These are phyloP conservation scores for Ochetophila trinervis DNA, from an alignment of 306 rosid genomes.

Conservation along the genomic window DNA sequence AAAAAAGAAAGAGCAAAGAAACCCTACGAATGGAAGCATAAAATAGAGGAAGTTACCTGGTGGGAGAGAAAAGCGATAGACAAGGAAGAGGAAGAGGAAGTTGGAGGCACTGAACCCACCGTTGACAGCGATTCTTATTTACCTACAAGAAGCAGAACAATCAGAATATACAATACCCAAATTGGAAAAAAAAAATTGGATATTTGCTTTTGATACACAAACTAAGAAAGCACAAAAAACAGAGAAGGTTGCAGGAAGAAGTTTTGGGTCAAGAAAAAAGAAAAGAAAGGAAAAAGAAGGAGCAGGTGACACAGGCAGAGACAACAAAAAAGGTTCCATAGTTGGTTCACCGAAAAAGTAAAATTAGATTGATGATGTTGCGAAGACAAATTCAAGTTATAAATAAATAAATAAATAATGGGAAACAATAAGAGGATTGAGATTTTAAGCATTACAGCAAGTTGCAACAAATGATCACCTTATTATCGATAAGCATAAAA, in stretches of 20 bases:
- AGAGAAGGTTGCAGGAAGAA: constrained; percentile 29
- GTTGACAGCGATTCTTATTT: constrained; percentile 15
- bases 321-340: too few species aligned
- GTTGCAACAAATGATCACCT: too few species aligned
- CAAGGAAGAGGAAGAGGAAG: constrained; percentile 12
- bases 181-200: constrained; percentile 41
- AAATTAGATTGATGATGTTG: too few species aligned
- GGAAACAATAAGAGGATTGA: too few species aligned
- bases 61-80: constrained; percentile 21
- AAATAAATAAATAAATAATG: too few species aligned
- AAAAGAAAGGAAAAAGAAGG: constrained; percentile 18
- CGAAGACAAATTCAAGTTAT: too few species aligned
- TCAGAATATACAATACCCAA: constrained; percentile 23
- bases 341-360: too few species aligned
- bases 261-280: constrained; percentile 24
- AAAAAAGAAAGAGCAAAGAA: not conserved
- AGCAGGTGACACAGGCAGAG: constrained; percentile 45
- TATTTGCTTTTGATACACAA: constrained; percentile 34
- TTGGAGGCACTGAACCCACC: constrained; percentile 21
- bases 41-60: constrained; percentile 29
- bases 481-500: too few species aligned
- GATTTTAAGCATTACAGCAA: too few species aligned
- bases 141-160: constrained; percentile 35
- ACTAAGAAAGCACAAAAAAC: constrained; percentile 28
- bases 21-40: not conserved